Base-by-base conservation (phyloP, 2,329 filamentous ascomycete species). In the Atkinsonella texensis region DNA sequence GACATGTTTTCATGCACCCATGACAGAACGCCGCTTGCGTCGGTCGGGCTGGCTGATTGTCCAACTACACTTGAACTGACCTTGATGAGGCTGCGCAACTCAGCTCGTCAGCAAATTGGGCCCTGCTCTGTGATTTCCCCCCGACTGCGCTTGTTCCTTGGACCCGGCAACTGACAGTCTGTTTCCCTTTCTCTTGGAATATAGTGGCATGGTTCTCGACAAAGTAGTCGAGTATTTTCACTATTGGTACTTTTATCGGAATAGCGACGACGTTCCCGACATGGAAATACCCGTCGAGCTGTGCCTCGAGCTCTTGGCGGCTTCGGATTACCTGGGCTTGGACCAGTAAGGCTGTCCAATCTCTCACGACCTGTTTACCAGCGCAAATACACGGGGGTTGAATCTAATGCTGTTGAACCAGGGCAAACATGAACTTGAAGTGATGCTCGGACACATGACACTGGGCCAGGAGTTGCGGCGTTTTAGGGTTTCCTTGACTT, bases 181-280 rank as follows among this genome's bases (percentile, higher is more conserved):
- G n/a, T 47, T 46, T n/a, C n/a, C n/a, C 49, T 52, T 47, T 55
- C 15, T 20, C 45, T n/a, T 7, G n/a, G 44, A 51, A 50, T 33
- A 59, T 64, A 89, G 85, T 67, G 84, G 81, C 56, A 72, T 84
- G 50, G 79, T 89, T 6, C 79, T 91, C 2, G 86, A 90, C 65
- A 89, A 88, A 64, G 82, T 90, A 33, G 85, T 83, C 65, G 85
- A 90, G 68, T 91, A 90, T 68, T 83, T 89, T 55, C 86, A 89
- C 64, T 90, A 89, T 71, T 86, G 85, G 72, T 83, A 89, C 68
- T 84, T 83, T 61, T 77, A 87, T 67, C 76, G 77, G 49, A 77
- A 88, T 57, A 74, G 74, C 57, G 81, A 84, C 58, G 82, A 89
- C 59, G 85, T 89, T 18, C 81, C 84, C 4, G 87, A 91, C 61